Conservation (phyloP, 2,329 filamentous ascomycete genomes). For the Pezicula neosporulosa region DNA sequence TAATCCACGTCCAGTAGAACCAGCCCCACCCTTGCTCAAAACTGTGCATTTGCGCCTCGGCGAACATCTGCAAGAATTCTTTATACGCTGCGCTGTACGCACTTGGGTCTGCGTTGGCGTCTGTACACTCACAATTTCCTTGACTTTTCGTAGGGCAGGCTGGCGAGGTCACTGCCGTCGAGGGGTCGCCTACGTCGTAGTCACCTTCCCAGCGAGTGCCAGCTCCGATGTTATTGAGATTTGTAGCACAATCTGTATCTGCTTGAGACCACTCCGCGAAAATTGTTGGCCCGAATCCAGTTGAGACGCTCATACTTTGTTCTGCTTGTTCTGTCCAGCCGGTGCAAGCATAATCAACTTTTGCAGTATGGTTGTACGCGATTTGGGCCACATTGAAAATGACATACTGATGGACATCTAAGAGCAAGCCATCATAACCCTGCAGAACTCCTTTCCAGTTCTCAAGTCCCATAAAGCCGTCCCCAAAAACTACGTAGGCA, state of each 20-base stretch:
- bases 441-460: slow-evolving; percentile 88
- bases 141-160: slow-evolving; percentile 70
- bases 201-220: slow-evolving; percentile 93
- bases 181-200: slow-evolving; percentile 61
- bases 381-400: slow-evolving; percentile 95
- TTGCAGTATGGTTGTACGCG: slow-evolving; percentile 73
- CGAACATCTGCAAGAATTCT: slow-evolving; percentile 82
- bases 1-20: slow-evolving; percentile 99
- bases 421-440: slow-evolving; percentile 66
- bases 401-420: slow-evolving; percentile 98
- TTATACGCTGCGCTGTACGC: slow-evolving; percentile 74
- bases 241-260: slow-evolving; percentile 86
- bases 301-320: slow-evolving; percentile 66
- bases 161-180: slow-evolving; percentile 56
- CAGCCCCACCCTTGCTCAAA: slow-evolving; percentile 95
- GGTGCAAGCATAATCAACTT: slow-evolving; percentile 82
- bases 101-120: slow-evolving; percentile 70
- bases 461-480: slow-evolving; percentile 87
- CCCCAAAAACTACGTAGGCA: slow-evolving; percentile 78
- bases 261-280: slow-evolving; percentile 98
- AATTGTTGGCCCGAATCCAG: slow-evolving; percentile 88
- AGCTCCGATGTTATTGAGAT: slow-evolving; percentile 85
- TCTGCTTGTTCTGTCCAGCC: slow-evolving; percentile 81
- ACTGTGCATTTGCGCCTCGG: slow-evolving; percentile 90
- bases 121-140: slow-evolving; percentile 65